phyloP scores from a whole-genome alignment of 805 yeast species.

The Schizosaccharomyces japonicus region DNA sequence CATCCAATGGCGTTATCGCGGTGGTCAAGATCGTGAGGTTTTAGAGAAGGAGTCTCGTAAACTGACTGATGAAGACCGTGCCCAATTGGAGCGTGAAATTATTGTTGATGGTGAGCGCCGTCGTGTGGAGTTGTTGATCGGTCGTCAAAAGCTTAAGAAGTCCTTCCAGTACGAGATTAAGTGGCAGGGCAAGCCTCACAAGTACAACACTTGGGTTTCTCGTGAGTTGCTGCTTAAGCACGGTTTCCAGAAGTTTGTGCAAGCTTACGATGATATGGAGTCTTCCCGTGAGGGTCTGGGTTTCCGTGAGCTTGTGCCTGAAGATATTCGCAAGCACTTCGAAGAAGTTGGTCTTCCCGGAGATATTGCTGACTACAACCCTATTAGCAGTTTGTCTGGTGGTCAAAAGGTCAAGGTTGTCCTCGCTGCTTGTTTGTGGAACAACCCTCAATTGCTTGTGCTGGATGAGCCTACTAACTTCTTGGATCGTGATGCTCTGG shows the following conservation, averaged over 20 bases:
- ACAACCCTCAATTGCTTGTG: slow-evolving; percentile 87
- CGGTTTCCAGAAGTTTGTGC: slow-evolving; percentile 76
- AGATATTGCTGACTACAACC: slow-evolving; percentile 95
- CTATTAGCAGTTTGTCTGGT: slow-evolving; percentile 87
- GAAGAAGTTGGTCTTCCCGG: slow-evolving; percentile 95
- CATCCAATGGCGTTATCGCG: slow-evolving; percentile 91
- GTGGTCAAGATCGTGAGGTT: slow-evolving; percentile 96
- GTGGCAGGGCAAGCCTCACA: slow-evolving; percentile 56
- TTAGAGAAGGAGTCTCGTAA: slow-evolving; percentile 79
- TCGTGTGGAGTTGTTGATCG: slow-evolving; percentile 78
- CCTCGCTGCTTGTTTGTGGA: slow-evolving; percentile 99
- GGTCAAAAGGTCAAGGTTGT: slow-evolving; percentile 96
- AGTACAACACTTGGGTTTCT: slow-evolving; percentile 80
- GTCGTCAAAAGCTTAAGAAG: slow-evolving; percentile 89
- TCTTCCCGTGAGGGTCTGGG: slow-evolving; percentile 98
- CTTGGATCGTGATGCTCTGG: slow-evolving; percentile 90
- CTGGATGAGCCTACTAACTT: slow-evolving; percentile 96
- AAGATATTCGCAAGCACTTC: slow-evolving; percentile 83
- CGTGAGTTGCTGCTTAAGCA: slow-evolving; percentile 57
- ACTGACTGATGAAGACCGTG: slow-evolving; percentile 54
- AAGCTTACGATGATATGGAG: slow-evolving; percentile 95
- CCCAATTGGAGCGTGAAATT: slow-evolving; percentile 50
- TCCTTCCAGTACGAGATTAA: slow-evolving; percentile 90
- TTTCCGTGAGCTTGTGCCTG: slow-evolving; percentile 78
- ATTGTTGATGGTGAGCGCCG: slow-evolving; percentile 58